Evolutionary conservation across 83 land plant species (phyloP), one percentile per base, ranked within the genome.

Genomic region (Diphasiastrum complanatum): DNA sequence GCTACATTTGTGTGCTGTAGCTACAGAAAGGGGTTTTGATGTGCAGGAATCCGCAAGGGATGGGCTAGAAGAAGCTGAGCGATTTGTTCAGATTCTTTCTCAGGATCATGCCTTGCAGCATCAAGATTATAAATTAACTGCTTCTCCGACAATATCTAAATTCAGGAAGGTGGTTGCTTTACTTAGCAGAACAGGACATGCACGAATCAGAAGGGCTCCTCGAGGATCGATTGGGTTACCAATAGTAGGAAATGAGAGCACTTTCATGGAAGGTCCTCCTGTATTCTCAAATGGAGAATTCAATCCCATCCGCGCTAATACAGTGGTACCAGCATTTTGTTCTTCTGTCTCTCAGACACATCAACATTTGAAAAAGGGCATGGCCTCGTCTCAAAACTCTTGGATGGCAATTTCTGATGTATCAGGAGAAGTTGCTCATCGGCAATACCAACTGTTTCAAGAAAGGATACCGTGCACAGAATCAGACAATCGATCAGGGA

Each of bases 101-200:
- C 62, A 59, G 52, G 8, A 37, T 5, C 20, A 33, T n/a, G 8
- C 10, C 20, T n/a, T 5, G 8, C 43, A 4, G 43, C 62, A 34
- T 18, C 24, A 59, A 59, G 62, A 59, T n/a, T 6, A 6, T 53
- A 38, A 22, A 11, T 37, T 10, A 3, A 53, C 52, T 12, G 62
- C 62, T 4, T 5, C 51, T 18, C 12, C 62, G 4, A 27, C 62
- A 14, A 59, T 59, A 3, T 37, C 19, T 3, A 29, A 38, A 22
- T 59, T 59, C 51, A 33, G 20, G 11, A 59, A 37, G 62, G 51
- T 59, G 5, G 35, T 12, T 6, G 5, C 62, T 6, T 25, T 59
- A 12, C 26, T 59, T 4, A 59, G 52, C 20, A 6, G 62, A 37
- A 36, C 62, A 28, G 62, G 62, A 10, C 62, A 59, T 37, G 62